phyloP scores from a whole-genome alignment of 1,139 yeast species.

The Magnusiomyces fungicola region DNA sequence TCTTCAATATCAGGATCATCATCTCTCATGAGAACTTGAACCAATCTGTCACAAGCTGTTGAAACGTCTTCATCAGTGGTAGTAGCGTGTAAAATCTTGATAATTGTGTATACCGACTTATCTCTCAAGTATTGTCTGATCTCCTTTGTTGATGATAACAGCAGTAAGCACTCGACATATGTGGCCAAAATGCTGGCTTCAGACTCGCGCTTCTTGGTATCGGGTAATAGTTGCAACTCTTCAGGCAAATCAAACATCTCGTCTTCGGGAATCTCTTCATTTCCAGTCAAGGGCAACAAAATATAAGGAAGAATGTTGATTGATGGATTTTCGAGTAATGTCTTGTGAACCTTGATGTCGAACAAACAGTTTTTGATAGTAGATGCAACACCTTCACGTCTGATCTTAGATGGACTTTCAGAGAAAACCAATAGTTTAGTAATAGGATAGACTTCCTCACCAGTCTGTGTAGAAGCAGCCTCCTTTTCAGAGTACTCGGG shows the following conservation, averaged over 20 bases:
- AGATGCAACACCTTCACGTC: conserved; percentile 91
- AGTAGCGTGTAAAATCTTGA: conserved; percentile 77
- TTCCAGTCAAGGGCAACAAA: conserved; percentile 75
- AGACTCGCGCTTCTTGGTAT: conserved; percentile 74
- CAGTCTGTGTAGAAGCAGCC: conserved; percentile 38
- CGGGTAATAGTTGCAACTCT: conserved; percentile 71
- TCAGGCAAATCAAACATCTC: conserved; percentile 87
- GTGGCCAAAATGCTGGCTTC: conserved; percentile 54
- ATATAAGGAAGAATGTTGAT: conserved; percentile 77
- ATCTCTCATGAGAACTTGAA: conserved; percentile 86
- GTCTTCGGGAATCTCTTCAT: conserved; percentile 71
- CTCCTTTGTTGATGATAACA: conserved; percentile 65
- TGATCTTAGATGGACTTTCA: conserved; percentile 65
- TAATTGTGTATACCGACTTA: conserved; percentile 72
- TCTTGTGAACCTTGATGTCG: conserved; percentile 62
- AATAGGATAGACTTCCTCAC: conserved; percentile 74
- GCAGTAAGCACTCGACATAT: conserved; percentile 63
- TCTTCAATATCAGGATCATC: conserved; percentile 54
- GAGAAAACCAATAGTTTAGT: conserved; percentile 78
- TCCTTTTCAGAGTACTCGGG: conserved; percentile 68
- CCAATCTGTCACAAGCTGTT: conserved; percentile 45
- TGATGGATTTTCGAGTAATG: conserved; percentile 50
- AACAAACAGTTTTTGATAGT: conserved; percentile 86
- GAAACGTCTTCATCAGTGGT: conserved; percentile 55
- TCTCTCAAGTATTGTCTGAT: conserved; percentile 71